These are phyloP conservation scores for Dipteronia sinensis DNA, from an alignment of 345 rosid genomes.

Conservation along the genomic window DNA sequence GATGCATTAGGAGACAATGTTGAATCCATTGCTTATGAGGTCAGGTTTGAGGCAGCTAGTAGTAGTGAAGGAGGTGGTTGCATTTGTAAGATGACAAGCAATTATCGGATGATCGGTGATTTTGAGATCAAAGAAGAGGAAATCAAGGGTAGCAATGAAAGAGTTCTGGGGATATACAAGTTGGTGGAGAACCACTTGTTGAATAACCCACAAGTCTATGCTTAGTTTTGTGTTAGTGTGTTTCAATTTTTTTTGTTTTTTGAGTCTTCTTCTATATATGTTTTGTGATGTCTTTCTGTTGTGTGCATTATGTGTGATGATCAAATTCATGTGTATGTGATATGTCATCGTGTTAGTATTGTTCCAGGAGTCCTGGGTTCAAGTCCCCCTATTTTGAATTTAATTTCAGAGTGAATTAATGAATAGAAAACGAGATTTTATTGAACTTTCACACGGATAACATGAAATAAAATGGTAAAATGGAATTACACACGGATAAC, in stretches of 20 bases:
- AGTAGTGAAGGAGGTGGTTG: conserved; percentile 29
- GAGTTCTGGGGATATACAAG: conserved; percentile 20
- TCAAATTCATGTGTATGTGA: no score
- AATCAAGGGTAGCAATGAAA: conserved; percentile 22
- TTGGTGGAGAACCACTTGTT: conserved; percentile 32
- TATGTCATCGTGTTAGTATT: no score
- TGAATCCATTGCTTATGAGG: conserved; percentile 26
- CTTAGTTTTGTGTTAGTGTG: conserved; percentile 5
- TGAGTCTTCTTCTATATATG: background rate
- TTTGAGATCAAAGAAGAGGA: conserved; percentile 29
- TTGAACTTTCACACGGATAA: no score
- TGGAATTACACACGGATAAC: no score
- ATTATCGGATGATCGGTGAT: conserved; percentile 21
- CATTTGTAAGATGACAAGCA: conserved; percentile 27
- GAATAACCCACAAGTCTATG: conserved; percentile 27
- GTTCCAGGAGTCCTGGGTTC: no score
- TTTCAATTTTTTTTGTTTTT: background rate
- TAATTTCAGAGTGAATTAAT: no score
- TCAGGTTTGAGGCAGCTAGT: conserved; percentile 22
- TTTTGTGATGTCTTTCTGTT: background rate
- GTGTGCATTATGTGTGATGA: background rate
- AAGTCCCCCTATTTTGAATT: no score
- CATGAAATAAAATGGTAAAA: background rate
- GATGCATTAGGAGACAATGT: conserved; percentile 27
- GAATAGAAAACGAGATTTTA: no score